Conservation (phyloP, 2,329 filamentous ascomycete genomes). For the Aphanocladium album region DNA sequence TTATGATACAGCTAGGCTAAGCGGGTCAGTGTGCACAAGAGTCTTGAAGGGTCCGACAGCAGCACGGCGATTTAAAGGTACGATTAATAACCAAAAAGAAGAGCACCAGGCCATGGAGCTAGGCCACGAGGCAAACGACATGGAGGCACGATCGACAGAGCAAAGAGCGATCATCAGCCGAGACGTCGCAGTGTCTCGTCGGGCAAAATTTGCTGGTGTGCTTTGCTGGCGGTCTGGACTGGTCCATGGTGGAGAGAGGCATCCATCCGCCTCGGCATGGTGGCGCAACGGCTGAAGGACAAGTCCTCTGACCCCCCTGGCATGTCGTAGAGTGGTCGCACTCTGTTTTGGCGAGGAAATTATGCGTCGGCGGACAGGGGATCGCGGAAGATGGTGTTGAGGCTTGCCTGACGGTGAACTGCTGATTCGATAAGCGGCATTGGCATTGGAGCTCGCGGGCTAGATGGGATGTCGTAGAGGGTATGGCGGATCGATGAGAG, state of each 20-base stretch:
- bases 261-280: background rate
- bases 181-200: conserved; percentile 2
- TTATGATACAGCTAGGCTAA: background rate
- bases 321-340: background rate
- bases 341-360: background rate
- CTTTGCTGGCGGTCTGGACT: conserved; percentile 10
- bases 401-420: background rate
- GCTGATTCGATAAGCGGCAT: background rate
- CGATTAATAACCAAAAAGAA: background rate
- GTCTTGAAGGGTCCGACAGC: background rate
- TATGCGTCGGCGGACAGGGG: background rate
- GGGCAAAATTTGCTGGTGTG: background rate
- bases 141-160: background rate
- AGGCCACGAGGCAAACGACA: background rate
- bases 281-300: conserved; percentile 9
- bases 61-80: background rate
- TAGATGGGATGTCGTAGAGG: background rate
- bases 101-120: background rate
- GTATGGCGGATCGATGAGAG: background rate
- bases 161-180: background rate
- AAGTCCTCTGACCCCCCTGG: background rate
- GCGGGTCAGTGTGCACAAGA: background rate
- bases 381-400: background rate
- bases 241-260: conserved; percentile 9
- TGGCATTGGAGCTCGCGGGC: background rate